Evolutionary conservation across 371 early-diverging fungal genomes (phyloP).

Genomic region (Zychaea mexicana): DNA sequence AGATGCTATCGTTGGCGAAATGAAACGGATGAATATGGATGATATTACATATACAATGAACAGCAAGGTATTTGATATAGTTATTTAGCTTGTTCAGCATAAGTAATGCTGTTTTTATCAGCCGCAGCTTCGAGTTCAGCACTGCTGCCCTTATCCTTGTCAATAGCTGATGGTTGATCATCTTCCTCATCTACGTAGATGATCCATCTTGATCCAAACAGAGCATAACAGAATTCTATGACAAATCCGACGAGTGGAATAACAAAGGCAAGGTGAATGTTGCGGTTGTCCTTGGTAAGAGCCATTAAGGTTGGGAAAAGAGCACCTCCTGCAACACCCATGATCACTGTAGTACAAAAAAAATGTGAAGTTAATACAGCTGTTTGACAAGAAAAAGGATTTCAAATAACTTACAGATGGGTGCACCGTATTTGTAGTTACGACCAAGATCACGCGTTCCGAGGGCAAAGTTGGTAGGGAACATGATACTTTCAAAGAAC

Average conservation of each 20-base stretch:
- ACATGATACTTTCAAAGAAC: constrained; percentile 51
- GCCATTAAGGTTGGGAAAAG: constrained; percentile 45
- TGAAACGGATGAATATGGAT: not conserved
- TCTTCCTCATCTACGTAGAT: constrained; percentile 34
- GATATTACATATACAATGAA: not conserved
- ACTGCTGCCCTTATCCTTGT: not conserved
- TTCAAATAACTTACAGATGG: constrained; percentile 29
- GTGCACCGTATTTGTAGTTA: constrained; percentile 47
- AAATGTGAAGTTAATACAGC: not conserved
- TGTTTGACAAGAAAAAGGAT: not conserved
- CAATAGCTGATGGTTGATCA: not conserved
- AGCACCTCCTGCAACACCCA: constrained; percentile 50
- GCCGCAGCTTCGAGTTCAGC: not conserved
- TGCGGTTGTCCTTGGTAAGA: constrained; percentile 31
- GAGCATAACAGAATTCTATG: constrained; percentile 35
- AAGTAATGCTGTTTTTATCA: not conserved
- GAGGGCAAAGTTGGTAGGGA: constrained; percentile 49
- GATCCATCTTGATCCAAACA: constrained; percentile 35
- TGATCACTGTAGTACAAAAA: constrained; percentile 28
- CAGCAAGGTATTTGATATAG: too few relatives aligned
- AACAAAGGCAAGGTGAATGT: constrained; percentile 37
- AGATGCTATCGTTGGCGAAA: too few relatives aligned
- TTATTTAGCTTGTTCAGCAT: not conserved
- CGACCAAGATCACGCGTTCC: constrained; percentile 46
- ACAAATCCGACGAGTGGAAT: constrained; percentile 35